Evolutionary conservation across 371 early-diverging fungal genomes (phyloP).

Genomic region (Amoeboaphelidium occidentale): DNA sequence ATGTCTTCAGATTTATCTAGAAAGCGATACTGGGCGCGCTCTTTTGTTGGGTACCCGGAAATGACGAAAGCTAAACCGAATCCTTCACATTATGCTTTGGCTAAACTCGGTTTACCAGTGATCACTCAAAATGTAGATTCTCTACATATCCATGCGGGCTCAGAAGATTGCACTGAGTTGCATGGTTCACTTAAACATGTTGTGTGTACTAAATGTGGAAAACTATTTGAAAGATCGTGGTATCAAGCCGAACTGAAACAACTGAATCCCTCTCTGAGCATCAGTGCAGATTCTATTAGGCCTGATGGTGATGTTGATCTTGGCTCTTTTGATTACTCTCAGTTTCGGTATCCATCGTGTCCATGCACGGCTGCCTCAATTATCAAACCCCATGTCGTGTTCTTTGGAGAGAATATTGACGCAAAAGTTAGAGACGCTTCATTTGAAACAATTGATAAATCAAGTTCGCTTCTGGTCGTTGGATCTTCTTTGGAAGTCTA

Average conservation of each 20-base stretch:
- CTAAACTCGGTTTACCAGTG: conserved; percentile 17
- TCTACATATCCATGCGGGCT: conserved; percentile 16
- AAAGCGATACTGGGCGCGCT: conserved; percentile 74
- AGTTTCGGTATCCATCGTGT: conserved; percentile 49
- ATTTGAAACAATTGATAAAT: conserved; percentile 23
- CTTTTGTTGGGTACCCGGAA: conserved; percentile 53
- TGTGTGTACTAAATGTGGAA: conserved; percentile 38
- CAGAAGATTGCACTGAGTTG: conserved; percentile 35
- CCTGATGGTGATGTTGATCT: conserved; percentile 77
- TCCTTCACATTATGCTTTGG: conserved; percentile 30
- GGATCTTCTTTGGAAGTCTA: conserved; percentile 59
- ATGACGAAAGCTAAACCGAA: conserved; percentile 44
- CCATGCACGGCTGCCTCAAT: conserved; percentile 12
- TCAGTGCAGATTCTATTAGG: conserved; percentile 19
- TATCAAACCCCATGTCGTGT: conserved; percentile 51
- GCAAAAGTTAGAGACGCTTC: conserved; percentile 19
- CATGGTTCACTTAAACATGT: conserved; percentile 57
- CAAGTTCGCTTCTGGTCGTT: conserved; percentile 36
- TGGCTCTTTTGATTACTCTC: conserved; percentile 21
- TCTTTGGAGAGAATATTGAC: conserved; percentile 68
- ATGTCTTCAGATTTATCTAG: conserved; percentile 26
- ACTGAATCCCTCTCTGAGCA: conserved; percentile 7
- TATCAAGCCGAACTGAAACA: conserved; percentile 1
- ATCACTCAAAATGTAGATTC: conserved; percentile 85
- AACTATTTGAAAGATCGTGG: conserved; percentile 7